These are phyloP conservation scores for Raphanus sativus DNA, from an alignment of 345 rosid genomes.

Conservation along the genomic window DNA sequence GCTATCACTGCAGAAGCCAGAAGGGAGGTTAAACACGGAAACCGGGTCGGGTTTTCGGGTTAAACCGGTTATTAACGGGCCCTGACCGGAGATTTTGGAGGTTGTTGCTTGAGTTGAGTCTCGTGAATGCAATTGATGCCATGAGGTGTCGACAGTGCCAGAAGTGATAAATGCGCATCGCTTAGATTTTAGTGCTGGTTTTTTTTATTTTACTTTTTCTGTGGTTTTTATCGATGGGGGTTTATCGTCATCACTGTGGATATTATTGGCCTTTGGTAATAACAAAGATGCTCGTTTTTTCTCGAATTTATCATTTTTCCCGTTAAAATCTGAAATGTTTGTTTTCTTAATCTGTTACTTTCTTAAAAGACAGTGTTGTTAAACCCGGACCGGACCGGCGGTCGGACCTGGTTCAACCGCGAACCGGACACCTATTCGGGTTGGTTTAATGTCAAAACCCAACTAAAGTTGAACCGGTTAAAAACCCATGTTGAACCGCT, in stretches of 20 bases:
- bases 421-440: no score
- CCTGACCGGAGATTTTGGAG: slow-evolving; percentile 19
- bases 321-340: neutral
- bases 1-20: slow-evolving; percentile 24
- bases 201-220: neutral
- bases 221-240: slow-evolving; percentile 19
- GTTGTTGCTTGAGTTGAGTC: slow-evolving; percentile 8
- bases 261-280: slow-evolving; percentile 6
- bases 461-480: no score
- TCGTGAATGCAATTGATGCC: slow-evolving; percentile 31
- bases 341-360: neutral
- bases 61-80: slow-evolving; percentile 44
- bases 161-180: slow-evolving; percentile 35
- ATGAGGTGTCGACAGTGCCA: slow-evolving; percentile 30
- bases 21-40: slow-evolving; percentile 34
- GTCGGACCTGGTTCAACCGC: no score
- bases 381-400: no score
- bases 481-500: no score
- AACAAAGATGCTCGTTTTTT: slow-evolving; percentile 34
- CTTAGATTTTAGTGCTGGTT: slow-evolving; percentile 34
- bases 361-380: neutral
- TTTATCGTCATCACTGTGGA: slow-evolving; percentile 33
- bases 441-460: no score
- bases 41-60: slow-evolving; percentile 43
- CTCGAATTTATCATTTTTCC: slow-evolving; percentile 30